A percentile compares a stretch with the other conserved stretches of the same genome.
These are phyloP conservation scores for Scheffersomyces ergatensis DNA, from an alignment of 805 yeast species.

Conservation along the genomic window DNA sequence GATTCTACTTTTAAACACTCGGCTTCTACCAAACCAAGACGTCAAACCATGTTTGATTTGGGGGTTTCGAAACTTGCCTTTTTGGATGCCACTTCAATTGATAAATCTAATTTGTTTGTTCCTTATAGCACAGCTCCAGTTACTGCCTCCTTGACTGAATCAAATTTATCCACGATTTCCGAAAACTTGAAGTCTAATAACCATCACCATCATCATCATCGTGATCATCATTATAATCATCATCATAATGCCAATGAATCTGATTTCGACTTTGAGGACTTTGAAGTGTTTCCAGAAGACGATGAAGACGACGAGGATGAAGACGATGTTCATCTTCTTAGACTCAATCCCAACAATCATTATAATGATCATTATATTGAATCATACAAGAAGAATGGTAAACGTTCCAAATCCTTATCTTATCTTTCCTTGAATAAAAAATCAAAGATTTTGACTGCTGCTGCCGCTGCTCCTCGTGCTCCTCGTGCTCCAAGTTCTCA, in stretches of 20 bases:
- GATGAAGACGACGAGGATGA: slow-evolving; percentile 32
- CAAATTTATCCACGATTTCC: slow-evolving; percentile 5
- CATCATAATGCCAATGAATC: slow-evolving; percentile 17
- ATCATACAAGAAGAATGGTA: slow-evolving; percentile 43
- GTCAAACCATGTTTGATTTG: slow-evolving; percentile 54
- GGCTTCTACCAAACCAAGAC: slow-evolving; percentile 38
- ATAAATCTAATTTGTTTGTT: slow-evolving; percentile 47
- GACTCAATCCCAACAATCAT: slow-evolving; percentile 13
- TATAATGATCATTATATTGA: slow-evolving; percentile 22
- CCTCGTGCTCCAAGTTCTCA: slow-evolving; percentile 59
- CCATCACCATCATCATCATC: slow-evolving; percentile 2
- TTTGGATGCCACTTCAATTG: slow-evolving; percentile 31
- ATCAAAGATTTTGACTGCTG: slow-evolving; percentile 59
- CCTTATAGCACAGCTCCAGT: slow-evolving; percentile 80
- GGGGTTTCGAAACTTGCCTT: slow-evolving; percentile 45
- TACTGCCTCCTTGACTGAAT: slow-evolving; percentile 56
- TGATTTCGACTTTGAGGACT: slow-evolving; percentile 48
- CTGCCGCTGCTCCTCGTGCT: slow-evolving; percentile 80
- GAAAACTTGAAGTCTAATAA: slow-evolving; percentile 2
- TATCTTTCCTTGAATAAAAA: slow-evolving; percentile 50
- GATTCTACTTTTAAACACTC: slow-evolving; percentile 33
- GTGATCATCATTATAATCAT: not conserved
- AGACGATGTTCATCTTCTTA: slow-evolving; percentile 7
- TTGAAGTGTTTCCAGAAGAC: slow-evolving; percentile 47
- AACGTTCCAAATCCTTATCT: slow-evolving; percentile 67